A percentile compares a stretch with the other conserved stretches of the same genome.
These are phyloP conservation scores for Fraxinus latifolia DNA, from an alignment of 305 asterid genomes.

Conservation along the genomic window DNA sequence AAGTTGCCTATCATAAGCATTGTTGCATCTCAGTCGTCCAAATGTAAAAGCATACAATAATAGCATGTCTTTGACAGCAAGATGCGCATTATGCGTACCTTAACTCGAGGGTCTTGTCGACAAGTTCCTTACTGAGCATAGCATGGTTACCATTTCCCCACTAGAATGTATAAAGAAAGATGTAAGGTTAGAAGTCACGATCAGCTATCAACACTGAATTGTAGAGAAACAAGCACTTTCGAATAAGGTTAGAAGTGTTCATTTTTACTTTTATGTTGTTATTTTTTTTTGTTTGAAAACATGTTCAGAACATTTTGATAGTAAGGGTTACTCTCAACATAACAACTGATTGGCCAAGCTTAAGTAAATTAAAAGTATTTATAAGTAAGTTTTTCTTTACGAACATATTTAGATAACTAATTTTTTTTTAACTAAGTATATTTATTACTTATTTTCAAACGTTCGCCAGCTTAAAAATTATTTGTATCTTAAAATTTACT, in stretches of 20 bases:
- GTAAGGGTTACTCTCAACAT: not conserved
- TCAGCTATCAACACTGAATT: not conserved
- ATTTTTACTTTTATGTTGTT: not conserved
- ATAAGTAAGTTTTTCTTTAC: not conserved
- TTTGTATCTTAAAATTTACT: not conserved
- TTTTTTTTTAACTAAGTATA: too few species aligned
- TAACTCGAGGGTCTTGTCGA: slow-evolving; percentile 31
- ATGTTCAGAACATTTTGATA: not conserved
- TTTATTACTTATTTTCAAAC: too few species aligned
- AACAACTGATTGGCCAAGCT: not conserved
- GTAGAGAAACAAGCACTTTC: not conserved
- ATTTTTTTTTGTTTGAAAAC: not conserved
- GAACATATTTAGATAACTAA: not conserved
- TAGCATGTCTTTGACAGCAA: not conserved
- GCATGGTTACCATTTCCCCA: slow-evolving; percentile 26
- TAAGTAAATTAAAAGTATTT: not conserved
- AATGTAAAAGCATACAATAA: not conserved
- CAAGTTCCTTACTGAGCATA: slow-evolving; percentile 31
- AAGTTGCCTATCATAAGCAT: slow-evolving; percentile 26
- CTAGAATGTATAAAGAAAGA: slow-evolving; percentile 13
- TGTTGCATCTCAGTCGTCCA: not conserved
- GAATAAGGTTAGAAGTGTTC: not conserved
- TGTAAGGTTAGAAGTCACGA: not conserved
- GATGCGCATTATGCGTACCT: slow-evolving; percentile 22
- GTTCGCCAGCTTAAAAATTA: not conserved